Evolutionary conservation across 1,139 yeast species (phyloP), one percentile per base, ranked within the genome.

Genomic region (Yamadazyma spencermartinsiae): DNA sequence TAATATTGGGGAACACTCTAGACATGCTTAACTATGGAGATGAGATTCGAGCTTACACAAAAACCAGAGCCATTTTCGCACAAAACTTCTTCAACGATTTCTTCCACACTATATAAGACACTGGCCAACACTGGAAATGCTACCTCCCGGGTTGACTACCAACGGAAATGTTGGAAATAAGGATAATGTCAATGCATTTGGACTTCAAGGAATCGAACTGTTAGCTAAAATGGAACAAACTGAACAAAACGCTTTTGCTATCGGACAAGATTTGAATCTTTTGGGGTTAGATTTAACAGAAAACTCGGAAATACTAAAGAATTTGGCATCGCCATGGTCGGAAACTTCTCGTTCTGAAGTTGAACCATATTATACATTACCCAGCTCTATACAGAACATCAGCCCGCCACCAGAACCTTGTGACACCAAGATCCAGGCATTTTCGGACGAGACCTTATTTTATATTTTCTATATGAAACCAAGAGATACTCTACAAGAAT

Each of bases 391-490:
- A 45, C 71, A 69, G 63, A 50, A 74, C 68, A 53, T 70, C 41
- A 43, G 72, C 64, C 51, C 85, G 44, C 62, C 47, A 45, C 75
- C 63, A 47, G 65, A 51, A 57, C 74, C 58, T 48, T 75, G 57
- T 58, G 95, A 86, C 55, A 78, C 79, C 39, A 82, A 88, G 56
- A 77, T 92, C 39, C 79, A 80, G 39, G 73, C 81, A 33, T 85
- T 92, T 51, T 82, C 88, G 32, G 98, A 92, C 55, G 98, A 92
- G 55, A 92, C 98, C 1, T 70, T 94, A 37, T 94, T 94, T 59
- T 92, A 86, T 62, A 84, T 94, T 23, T 94, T 94, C 60, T 94
- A 94, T 64, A 86, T 95, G 53, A 88, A 84, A 70, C 96, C 98
- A 6, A 80, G 92, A 43, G 97, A 94, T 56, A 82, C 89, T 4